Conservation (phyloP, 208 protist species). For the Vickermania spadyakhi region DNA sequence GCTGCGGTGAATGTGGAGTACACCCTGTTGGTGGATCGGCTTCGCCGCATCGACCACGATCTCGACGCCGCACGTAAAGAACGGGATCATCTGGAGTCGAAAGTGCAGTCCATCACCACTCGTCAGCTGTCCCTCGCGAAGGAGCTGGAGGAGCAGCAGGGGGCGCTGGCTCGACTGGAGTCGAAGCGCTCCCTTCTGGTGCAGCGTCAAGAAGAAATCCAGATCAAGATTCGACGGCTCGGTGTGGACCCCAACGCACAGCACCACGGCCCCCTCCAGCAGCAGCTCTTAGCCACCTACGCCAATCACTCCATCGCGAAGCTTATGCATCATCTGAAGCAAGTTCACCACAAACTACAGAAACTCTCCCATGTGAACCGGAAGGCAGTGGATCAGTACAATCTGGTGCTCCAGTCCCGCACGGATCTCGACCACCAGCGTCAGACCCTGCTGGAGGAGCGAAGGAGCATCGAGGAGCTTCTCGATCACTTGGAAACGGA, state of each 20-base stretch:
- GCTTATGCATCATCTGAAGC: conserved; percentile 74
- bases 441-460: conserved; percentile 69
- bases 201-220: conserved; percentile 77
- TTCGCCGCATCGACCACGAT: conserved; percentile 24
- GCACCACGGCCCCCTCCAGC: too few species aligned
- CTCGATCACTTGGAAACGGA: conserved; percentile 94
- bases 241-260: conserved; percentile 72
- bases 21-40: conserved; percentile 25
- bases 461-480: conserved; percentile 88
- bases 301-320: conserved; percentile 40
- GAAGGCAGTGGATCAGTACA: conserved; percentile 98
- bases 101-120: conserved; percentile 30
- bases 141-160: conserved; percentile 49
- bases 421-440: conserved; percentile 78
- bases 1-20: conserved; percentile 43
- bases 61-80: conserved; percentile 37
- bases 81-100: conserved; percentile 26
- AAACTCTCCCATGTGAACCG: conserved; percentile 96
- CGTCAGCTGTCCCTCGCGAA: conserved; percentile 23
- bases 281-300: too few species aligned
- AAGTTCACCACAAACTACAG: conserved; percentile 76
- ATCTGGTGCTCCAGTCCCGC: conserved; percentile 77
- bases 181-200: conserved; percentile 56
- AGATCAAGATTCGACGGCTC: conserved; percentile 88
- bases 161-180: conserved; percentile 42